Evolutionary conservation across 495 filamentous ascomycete species (phyloP).

Genomic region (Penicillium turbatum): DNA sequence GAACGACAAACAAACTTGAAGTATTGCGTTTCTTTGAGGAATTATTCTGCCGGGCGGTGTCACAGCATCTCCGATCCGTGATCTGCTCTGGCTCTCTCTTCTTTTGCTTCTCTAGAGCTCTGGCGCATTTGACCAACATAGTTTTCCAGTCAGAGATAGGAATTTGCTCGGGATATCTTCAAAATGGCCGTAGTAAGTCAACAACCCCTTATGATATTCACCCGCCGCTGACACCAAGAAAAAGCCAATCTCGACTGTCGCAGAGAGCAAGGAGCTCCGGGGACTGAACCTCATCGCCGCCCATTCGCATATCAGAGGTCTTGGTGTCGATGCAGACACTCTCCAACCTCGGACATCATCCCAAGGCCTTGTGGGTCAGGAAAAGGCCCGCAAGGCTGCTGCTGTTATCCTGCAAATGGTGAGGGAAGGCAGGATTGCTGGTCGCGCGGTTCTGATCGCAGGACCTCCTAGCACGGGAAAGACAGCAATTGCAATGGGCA

Average conservation of each 20-base stretch:
- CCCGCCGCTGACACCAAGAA: constrained; percentile 6
- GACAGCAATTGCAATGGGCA: constrained; percentile 97
- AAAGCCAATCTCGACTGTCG: constrained; percentile 85
- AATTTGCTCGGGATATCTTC: constrained; percentile 2
- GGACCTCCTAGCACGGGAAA: constrained; percentile 98
- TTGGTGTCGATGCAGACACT: constrained; percentile 89
- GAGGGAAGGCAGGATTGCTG: constrained; percentile 96
- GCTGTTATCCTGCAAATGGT: constrained; percentile 97
- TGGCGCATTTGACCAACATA: constrained; percentile 4
- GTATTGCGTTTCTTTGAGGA: background rate
- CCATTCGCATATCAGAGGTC: constrained; percentile 94
- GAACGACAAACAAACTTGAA: background rate
- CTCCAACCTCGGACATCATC: constrained; percentile 81
- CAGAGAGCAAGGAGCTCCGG: constrained; percentile 89
- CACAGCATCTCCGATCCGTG: constrained; percentile 3
- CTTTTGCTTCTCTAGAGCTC: constrained; percentile 14
- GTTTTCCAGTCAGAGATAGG: background rate
- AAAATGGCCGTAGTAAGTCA: constrained; percentile 44
- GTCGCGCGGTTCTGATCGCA: constrained; percentile 89
- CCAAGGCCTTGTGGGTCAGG: constrained; percentile 94
- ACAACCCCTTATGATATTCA: background rate
- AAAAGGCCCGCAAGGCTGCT: constrained; percentile 92
- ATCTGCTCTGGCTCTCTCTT: constrained; percentile 9
- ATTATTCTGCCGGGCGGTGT: constrained; percentile 9
- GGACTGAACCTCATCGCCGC: constrained; percentile 95